phyloP scores from a whole-genome alignment of 179 eudicot genomes.

The Beta corolliflora region DNA sequence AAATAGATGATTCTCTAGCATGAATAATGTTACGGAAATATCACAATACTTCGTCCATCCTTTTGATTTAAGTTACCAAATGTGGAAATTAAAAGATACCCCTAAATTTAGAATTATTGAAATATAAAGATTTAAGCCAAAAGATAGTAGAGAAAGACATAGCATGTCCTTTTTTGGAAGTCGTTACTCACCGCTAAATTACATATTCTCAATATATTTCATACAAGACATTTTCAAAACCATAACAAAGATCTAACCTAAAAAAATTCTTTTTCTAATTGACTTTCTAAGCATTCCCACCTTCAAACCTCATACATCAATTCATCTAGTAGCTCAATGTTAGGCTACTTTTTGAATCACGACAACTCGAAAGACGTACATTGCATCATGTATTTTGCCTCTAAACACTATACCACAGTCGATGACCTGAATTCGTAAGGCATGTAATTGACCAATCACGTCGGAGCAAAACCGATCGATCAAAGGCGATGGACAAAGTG shows the following conservation, averaged over 20 bases:
- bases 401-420: neutral
- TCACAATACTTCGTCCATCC: too few species aligned
- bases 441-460: neutral
- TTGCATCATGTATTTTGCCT: conserved; percentile 7
- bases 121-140: neutral
- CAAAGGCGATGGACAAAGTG: conserved; percentile 29
- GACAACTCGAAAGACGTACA: conserved; percentile 9
- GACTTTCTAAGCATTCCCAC: neutral
- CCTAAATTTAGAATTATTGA: too few species aligned
- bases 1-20: too few species aligned
- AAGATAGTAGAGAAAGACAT: neutral
- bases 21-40: too few species aligned
- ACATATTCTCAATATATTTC: conserved; percentile 11
- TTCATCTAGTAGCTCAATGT: neutral
- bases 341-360: neutral
- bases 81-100: too few species aligned
- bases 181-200: conserved; percentile 14
- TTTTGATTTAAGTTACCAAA: too few species aligned
- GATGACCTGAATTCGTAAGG: conserved; percentile 5
- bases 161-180: conserved; percentile 9
- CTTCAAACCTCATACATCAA: neutral
- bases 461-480: neutral
- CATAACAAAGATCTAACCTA: conserved; percentile 12
- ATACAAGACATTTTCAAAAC: conserved; percentile 27
- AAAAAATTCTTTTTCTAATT: conserved; percentile 1